phyloP scores from a whole-genome alignment of 2,329 filamentous ascomycete species.

The Basipetospora chlamydospora region DNA sequence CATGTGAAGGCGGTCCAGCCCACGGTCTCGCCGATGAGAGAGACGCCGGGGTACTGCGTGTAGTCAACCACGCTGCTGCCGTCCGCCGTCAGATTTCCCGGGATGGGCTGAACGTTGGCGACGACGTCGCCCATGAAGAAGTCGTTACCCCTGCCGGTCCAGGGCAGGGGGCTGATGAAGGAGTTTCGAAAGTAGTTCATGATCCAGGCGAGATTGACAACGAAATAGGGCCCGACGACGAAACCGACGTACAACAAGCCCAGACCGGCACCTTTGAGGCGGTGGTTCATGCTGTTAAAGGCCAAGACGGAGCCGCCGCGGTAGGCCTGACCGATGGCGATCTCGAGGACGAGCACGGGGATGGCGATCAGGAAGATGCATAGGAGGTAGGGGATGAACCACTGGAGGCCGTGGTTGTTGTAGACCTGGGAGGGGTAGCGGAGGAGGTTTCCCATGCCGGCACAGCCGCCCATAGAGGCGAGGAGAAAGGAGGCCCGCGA shows the following conservation, averaged over 20 bases:
- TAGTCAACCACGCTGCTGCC: conserved; percentile 25
- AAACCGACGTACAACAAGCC: conserved; percentile 36
- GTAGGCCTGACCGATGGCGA: conserved; percentile 56
- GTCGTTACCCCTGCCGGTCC: conserved; percentile 32
- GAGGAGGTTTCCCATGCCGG: conserved; percentile 42
- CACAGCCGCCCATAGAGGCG: conserved; percentile 43
- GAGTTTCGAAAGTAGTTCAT: conserved; percentile 43
- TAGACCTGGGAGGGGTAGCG: conserved; percentile 43
- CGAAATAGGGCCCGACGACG: conserved; percentile 42
- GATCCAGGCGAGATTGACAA: conserved; percentile 42
- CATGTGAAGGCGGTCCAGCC: conserved; percentile 44
- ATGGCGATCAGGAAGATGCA: conserved; percentile 41
- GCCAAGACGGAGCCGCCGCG: conserved; percentile 40
- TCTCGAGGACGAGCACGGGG: conserved; percentile 39
- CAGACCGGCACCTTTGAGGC: conserved; percentile 38
- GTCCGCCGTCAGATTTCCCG: conserved; percentile 22
- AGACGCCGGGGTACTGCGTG: conserved; percentile 29
- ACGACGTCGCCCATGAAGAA: conserved; percentile 38
- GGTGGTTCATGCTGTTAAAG: conserved; percentile 35
- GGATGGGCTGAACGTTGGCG: conserved; percentile 26
- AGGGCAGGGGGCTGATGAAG: conserved; percentile 39
- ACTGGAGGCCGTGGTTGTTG: conserved; percentile 45
- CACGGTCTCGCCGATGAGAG: conserved; percentile 38
- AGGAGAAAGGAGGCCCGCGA: conserved; percentile 39
- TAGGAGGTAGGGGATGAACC: conserved; percentile 44